Percentiles rank a stretch among this genome's conserved stretches.
These are phyloP conservation scores for Cicer yamashitae DNA, from an alignment of 306 rosid genomes.

Conservation along the genomic window DNA sequence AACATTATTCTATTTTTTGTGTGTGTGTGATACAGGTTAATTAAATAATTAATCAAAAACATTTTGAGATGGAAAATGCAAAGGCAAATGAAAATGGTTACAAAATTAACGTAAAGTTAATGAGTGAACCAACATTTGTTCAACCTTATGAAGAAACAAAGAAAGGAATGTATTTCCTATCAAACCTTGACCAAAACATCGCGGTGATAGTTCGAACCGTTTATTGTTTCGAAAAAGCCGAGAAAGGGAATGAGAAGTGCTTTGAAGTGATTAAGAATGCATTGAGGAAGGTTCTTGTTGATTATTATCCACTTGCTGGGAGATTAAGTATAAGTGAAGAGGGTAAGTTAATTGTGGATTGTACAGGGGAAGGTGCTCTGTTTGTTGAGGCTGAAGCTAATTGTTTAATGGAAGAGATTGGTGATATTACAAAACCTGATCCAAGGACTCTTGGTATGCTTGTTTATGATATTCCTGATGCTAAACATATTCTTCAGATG, in stretches of 20 bases:
- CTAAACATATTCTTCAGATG: constrained; percentile 79
- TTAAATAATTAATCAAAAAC: constrained; percentile 13
- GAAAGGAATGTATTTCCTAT: constrained; percentile 74
- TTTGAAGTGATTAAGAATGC: constrained; percentile 68
- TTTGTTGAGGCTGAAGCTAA: constrained; percentile 91
- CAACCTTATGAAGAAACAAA: constrained; percentile 71
- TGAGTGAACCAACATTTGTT: constrained; percentile 62
- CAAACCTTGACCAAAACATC: constrained; percentile 93
- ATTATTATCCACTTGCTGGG: constrained; percentile 88
- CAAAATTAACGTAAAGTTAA: constrained; percentile 57
- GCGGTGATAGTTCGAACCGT: constrained; percentile 77
- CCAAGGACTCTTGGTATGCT: constrained; percentile 80
- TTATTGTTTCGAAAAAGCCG: constrained; percentile 64
- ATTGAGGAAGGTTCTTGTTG: constrained; percentile 69
- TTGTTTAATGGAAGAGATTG: constrained; percentile 66
- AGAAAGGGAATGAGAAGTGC: constrained; percentile 69
- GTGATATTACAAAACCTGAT: constrained; percentile 81
- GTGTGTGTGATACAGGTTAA: constrained; percentile 26
- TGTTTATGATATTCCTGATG: constrained; percentile 88
- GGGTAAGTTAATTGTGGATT: constrained; percentile 80
- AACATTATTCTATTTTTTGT: background rate
- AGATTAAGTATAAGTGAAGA: constrained; percentile 72
- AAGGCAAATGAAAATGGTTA: constrained; percentile 32
- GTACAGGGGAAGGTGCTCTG: constrained; percentile 90
- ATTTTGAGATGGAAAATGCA: constrained; percentile 53